phyloP scores from a whole-genome alignment of 2,329 filamentous ascomycete species.

The Akanthomyces muscarius region DNA sequence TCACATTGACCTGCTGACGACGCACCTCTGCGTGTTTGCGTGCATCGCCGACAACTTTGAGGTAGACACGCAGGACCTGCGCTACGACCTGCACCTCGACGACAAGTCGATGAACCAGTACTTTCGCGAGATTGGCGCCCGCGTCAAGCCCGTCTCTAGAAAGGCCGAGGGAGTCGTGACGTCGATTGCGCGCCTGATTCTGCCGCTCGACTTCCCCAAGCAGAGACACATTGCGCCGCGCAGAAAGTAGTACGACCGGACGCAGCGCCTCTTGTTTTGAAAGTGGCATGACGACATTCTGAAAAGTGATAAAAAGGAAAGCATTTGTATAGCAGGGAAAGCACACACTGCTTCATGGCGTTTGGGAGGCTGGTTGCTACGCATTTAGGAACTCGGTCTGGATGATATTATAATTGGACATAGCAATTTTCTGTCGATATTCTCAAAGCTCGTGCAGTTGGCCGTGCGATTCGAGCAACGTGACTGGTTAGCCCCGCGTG shows the following conservation, averaged over 20 bases:
- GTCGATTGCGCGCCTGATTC: conserved; percentile 63
- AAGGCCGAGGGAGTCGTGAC: conserved; percentile 55
- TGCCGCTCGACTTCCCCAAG: conserved; percentile 83
- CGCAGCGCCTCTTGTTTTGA: not conserved
- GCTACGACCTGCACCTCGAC: conserved; percentile 68
- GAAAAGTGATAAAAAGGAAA: not conserved
- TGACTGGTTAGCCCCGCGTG: not conserved
- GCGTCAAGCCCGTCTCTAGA: conserved; percentile 56
- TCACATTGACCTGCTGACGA: conserved; percentile 67
- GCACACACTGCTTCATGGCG: not conserved
- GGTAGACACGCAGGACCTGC: conserved; percentile 65
- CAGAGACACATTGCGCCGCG: conserved; percentile 30
- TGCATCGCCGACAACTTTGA: conserved; percentile 70
- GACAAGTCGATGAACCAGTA: conserved; percentile 67
- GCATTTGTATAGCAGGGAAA: conserved; percentile 2
- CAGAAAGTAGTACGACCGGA: conserved; percentile 17
- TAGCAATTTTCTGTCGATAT: not conserved
- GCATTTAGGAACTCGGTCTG: not conserved
- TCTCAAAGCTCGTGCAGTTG: not conserved
- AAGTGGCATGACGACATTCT: not conserved
- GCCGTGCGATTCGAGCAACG: not conserved
- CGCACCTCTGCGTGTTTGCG: conserved; percentile 67
- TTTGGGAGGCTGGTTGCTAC: conserved; percentile 1
- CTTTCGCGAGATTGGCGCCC: conserved; percentile 72
- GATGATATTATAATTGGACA: not conserved